Percentiles rank a stretch among this genome's conserved stretches.
phyloP scores from a whole-genome alignment of 306 rosid species.

The Inga oerstediana region DNA sequence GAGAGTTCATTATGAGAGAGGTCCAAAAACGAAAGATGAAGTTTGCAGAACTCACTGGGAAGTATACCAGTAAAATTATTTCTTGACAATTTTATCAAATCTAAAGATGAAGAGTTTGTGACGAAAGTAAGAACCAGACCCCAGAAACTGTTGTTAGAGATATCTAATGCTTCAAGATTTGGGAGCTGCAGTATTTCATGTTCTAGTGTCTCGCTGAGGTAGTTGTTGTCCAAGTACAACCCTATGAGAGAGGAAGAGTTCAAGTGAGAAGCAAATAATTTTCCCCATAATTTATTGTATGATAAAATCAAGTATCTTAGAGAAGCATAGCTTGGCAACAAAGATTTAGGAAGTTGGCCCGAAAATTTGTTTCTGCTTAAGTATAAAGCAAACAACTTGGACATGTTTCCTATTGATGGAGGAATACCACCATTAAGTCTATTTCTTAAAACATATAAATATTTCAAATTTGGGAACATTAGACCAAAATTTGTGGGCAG shows the following conservation, averaged over 20 bases:
- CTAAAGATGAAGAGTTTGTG: background rate
- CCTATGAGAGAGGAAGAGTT: too few relatives aligned
- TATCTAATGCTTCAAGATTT: background rate
- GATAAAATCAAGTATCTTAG: background rate
- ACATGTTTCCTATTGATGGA: slow-evolving; percentile 4
- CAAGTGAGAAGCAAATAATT: background rate
- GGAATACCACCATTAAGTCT: background rate
- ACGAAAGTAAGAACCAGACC: background rate
- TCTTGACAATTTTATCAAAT: background rate
- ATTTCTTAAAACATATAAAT: background rate
- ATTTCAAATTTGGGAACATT: background rate
- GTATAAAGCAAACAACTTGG: background rate
- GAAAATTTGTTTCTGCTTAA: background rate
- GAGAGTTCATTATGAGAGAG: background rate
- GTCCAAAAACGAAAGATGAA: background rate
- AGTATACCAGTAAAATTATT: background rate
- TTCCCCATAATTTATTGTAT: background rate
- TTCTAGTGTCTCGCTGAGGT: background rate
- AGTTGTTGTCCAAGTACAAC: background rate
- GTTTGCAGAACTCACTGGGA: background rate
- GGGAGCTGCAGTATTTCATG: background rate
- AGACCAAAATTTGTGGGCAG: background rate
- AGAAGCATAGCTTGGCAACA: background rate
- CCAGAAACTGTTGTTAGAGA: background rate
- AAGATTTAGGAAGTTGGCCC: background rate